A percentile compares a stretch with the other conserved stretches of the same genome.
Evolutionary conservation across 495 filamentous ascomycete species (phyloP).

Genomic region (Penicillium daleae): DNA sequence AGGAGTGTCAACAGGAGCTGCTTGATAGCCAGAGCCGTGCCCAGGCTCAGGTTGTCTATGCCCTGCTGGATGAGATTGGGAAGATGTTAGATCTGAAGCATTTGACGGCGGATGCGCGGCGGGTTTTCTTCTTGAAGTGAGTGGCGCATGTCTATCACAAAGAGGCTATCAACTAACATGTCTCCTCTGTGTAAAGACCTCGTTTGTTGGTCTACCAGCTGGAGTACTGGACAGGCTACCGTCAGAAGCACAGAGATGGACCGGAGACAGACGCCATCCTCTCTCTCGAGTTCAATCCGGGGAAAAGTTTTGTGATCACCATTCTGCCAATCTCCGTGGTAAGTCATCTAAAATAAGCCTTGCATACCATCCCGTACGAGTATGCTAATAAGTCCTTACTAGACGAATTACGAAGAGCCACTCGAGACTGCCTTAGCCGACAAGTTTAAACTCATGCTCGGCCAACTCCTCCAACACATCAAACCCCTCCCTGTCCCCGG

Average conservation of each 20-base stretch:
- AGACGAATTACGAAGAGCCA: conserved; percentile 27
- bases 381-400: not conserved
- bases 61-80: conserved; percentile 36
- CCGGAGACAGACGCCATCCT: conserved; percentile 29
- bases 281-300: conserved; percentile 26
- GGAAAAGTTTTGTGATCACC: not conserved
- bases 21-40: conserved; percentile 8
- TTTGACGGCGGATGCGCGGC: conserved; percentile 11
- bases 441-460: conserved; percentile 37
- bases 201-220: conserved; percentile 21
- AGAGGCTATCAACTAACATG: not conserved
- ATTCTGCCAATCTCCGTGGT: conserved; percentile 31
- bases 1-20: conserved; percentile 8
- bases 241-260: conserved; percentile 29
- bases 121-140: conserved; percentile 27
- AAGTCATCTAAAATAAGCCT: not conserved
- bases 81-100: conserved; percentile 23
- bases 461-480: conserved; percentile 31
- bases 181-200: conserved; percentile 11
- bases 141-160: not conserved
- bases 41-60: conserved; percentile 35
- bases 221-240: conserved; percentile 42
- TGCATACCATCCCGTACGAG: too few species aligned
- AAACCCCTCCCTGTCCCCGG: conserved; percentile 23
- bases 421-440: conserved; percentile 20